phyloP scores from a whole-genome alignment of 768 basidiomycete genomes.

The Boletus patriciae region DNA sequence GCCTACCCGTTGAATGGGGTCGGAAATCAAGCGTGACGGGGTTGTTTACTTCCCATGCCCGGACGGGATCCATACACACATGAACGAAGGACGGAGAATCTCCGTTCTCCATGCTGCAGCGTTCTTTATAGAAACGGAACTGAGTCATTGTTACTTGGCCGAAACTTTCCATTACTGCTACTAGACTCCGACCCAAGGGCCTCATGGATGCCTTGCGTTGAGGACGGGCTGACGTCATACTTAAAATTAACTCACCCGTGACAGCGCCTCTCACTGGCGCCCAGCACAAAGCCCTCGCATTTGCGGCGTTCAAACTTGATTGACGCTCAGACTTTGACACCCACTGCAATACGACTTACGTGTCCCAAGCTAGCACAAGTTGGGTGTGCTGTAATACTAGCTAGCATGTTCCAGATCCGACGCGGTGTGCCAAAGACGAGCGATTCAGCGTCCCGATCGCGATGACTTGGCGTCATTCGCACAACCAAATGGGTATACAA shows the following conservation, averaged over 20 bases:
- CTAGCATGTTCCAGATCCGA: too few relatives aligned
- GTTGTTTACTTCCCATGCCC: background rate
- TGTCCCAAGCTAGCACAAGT: too few relatives aligned
- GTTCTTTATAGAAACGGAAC: constrained; percentile 1
- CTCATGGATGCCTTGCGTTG: constrained; percentile 3
- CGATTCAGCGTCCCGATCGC: too few relatives aligned
- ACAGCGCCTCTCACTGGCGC: background rate
- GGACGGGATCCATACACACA: background rate
- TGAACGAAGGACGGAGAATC: background rate
- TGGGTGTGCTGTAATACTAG: too few relatives aligned
- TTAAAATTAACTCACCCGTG: background rate
- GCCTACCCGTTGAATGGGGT: background rate
- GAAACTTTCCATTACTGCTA: constrained; percentile 13
- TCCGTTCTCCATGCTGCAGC: constrained; percentile 3
- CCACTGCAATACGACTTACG: too few relatives aligned
- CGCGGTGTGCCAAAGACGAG: too few relatives aligned
- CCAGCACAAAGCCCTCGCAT: too few relatives aligned
- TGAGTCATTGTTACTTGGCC: background rate
- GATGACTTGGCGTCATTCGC: too few relatives aligned
- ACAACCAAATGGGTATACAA: too few relatives aligned
- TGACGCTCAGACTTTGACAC: too few relatives aligned
- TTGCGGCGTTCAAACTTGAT: too few relatives aligned
- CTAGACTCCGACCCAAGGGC: background rate
- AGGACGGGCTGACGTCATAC: background rate
- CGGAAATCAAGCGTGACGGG: background rate